Evolutionary conservation across 108 stramenopile genomes (phyloP), one percentile per base, ranked within the genome.

Genomic region (Fistulifera pelliculosa): DNA sequence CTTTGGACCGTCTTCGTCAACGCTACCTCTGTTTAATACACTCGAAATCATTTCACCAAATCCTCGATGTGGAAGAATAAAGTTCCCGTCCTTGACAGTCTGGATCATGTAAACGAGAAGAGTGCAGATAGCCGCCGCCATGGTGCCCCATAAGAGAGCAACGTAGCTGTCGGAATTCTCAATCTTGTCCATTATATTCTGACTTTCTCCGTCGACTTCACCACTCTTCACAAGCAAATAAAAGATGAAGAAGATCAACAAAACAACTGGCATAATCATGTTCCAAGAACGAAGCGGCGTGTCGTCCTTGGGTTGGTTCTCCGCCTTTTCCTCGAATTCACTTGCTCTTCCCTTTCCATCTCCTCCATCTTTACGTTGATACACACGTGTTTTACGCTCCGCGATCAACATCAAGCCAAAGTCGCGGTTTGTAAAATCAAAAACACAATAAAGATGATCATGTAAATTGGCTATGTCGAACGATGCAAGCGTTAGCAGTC

Each of bases 341-440:
- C 22, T 26, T 12, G 40, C 64, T 19, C 38, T 51, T 18, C 55
- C 53, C 5, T 52, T 58, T n/a, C 80, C 80, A 14, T 61, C 64
- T 14, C 84, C 84, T 31, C 84, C 84, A 64, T 85, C 80, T 0
- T 24, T 27, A 16, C 74, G 67, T 19, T 76, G 69, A 52, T 79
- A 81, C 1, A 81, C 65, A 23, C 56, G 62, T n/a, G 62, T 71
- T 28, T 64, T 52, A 17, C 81, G 64, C 52, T 87, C 85, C 2
- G 85, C 79, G 38, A 81, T 49, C 7, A 81, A 60, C 85, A 87
- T 80, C 11, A 81, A 74, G 17, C 81, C 81, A 28, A 71, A 70
- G 47, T 80, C 85, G 22, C 81, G 70, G 25, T 73, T 56, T 18
- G 45, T n/a, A 25, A 50, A 47, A 69, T 59, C 23, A 60, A 18